Conservation (phyloP, 768 basidiomycete genomes). For the Rhizopogon vulgaris region DNA sequence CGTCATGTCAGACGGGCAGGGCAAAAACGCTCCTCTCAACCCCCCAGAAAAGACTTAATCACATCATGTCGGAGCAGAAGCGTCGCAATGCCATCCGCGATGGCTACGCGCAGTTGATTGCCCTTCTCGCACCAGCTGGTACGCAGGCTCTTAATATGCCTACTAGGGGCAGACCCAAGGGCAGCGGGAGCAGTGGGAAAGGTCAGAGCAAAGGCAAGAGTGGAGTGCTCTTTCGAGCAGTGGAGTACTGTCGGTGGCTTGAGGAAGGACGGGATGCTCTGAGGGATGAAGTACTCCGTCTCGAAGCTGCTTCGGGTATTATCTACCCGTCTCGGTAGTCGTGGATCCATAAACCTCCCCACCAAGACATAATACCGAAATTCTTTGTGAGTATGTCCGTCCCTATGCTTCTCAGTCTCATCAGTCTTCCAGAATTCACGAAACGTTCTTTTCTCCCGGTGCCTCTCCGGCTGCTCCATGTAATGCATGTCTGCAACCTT, state of each 20-base stretch:
- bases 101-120: slow-evolving; percentile 81
- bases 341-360: neutral
- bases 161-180: slow-evolving; percentile 74
- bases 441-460: neutral
- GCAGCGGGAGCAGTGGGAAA: slow-evolving; percentile 59
- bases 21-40: slow-evolving; percentile 68
- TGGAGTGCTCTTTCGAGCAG: slow-evolving; percentile 81
- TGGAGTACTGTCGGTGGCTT: slow-evolving; percentile 81
- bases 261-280: slow-evolving; percentile 76
- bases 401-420: neutral
- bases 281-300: slow-evolving; percentile 55
- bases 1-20: slow-evolving; percentile 26
- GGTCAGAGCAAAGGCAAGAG: slow-evolving; percentile 82
- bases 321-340: neutral
- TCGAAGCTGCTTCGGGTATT: slow-evolving; percentile 65
- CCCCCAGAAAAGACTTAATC: slow-evolving; percentile 84
- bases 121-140: slow-evolving; percentile 76
- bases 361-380: neutral
- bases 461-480: neutral
- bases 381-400: neutral
- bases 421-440: neutral
- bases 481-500: neutral
- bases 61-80: slow-evolving; percentile 93
- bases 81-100: slow-evolving; percentile 88
- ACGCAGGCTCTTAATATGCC: slow-evolving; percentile 67